Evolutionary conservation across 2,329 filamentous ascomycete genomes (phyloP), one percentile per base, ranked within the genome.

Genomic region (Thelonectria rubi): DNA sequence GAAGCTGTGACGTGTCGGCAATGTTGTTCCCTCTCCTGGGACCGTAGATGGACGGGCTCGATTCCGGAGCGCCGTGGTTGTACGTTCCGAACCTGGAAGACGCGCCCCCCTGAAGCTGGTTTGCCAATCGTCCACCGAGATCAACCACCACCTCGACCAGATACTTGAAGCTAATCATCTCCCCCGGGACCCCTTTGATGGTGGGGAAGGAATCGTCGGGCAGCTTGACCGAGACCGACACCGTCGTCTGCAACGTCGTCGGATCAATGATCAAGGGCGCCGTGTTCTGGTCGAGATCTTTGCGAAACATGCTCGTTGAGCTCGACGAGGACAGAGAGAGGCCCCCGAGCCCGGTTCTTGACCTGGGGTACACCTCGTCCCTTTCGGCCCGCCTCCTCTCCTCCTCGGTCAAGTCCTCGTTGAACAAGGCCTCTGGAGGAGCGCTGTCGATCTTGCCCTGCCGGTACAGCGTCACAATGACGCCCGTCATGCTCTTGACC

Each of bases 121-220:
- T 87, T 2, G 89, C 87, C 42, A 97, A 80, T 74, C 93, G 95
- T 39, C 94, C 94, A 48, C 95, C 94, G 0, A 98, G 83, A 73
- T 99, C 95, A 20, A 97, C 87, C 26, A 98, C 89, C 2, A 97
- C 92, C 76, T 99, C 95, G 18, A 97, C 85, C 68, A 94, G 92
- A 73, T 99, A 98, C 68, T 90, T 92, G 80, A 99, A 98, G 69
- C 90, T 93, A 66, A 99, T 95, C 89, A 98, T 95, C 34, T 92
- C 90, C 3, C 94, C 93, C 0, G 95, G 95, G 0, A 97, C 93
- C 56, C 89, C 90, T 26, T 88, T 88, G 64, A 98, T 98, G 2
- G 94, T 97, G 0, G 95, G 94, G 69, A 98, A 98, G 0, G 89
- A 88, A 72, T 97, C 92, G 65, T 97, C 93, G 0, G 95, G 95